Evolutionary conservation across 169 alveolate genomes (phyloP).

Genomic region (Plasmodium yoelii): DNA sequence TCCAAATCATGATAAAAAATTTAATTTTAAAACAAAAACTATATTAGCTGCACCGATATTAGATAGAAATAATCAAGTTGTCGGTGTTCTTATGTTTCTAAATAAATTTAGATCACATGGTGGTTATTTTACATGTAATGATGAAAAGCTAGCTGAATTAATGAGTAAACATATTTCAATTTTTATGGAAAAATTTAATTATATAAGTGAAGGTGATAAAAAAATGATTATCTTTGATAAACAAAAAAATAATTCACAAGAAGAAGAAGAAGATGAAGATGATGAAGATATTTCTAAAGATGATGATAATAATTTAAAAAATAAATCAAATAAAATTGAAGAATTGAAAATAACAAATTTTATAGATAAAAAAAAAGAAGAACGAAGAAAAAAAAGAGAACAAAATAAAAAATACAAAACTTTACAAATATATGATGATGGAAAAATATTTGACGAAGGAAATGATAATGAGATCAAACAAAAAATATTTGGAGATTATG

Average conservation of each 20-base stretch:
- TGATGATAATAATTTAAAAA: neutral
- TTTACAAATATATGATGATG: constrained; percentile 38
- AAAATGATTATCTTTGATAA: constrained; percentile 68
- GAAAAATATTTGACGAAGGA: constrained; percentile 67
- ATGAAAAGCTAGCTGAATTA: constrained; percentile 64
- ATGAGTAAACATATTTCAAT: constrained; percentile 73
- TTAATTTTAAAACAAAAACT: constrained; percentile 63
- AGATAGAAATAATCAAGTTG: constrained; percentile 59
- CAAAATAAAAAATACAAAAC: neutral
- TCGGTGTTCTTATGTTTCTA: constrained; percentile 71
- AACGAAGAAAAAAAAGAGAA: constrained; percentile 22
- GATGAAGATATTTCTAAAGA: neutral
- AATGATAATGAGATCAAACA: constrained; percentile 15
- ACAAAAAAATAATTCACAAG: constrained; percentile 18
- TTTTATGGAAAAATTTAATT: constrained; percentile 64
- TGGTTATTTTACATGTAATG: constrained; percentile 56
- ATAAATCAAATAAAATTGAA: neutral
- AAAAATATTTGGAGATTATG: constrained; percentile 26
- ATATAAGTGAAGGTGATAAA: constrained; percentile 70
- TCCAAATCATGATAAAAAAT: constrained; percentile 69
- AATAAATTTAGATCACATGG: constrained; percentile 63
- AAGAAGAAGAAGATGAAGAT: constrained; percentile 50
- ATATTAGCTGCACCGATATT: constrained; percentile 72
- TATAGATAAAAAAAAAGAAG: constrained; percentile 23
- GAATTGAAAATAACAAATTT: neutral